Conservation (phyloP, 129 eudicot genomes). For the Pittosporum tobira region DNA sequence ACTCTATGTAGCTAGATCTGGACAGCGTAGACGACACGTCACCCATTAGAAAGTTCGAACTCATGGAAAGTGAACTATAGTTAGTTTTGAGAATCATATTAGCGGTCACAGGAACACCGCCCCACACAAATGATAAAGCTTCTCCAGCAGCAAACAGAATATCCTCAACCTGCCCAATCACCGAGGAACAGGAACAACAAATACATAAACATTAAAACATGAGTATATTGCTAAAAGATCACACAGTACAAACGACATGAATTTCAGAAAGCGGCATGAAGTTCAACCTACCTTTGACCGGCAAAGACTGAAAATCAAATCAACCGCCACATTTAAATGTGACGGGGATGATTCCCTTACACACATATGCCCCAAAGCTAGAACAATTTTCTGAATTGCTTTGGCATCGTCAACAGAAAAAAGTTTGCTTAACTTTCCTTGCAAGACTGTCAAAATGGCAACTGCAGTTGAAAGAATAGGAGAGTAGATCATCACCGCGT, state of each 20-base stretch:
- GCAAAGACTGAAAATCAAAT: slow-evolving; percentile 68
- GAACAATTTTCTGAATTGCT: slow-evolving; percentile 62
- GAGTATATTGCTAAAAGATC: slow-evolving; percentile 6
- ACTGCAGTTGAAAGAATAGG: slow-evolving; percentile 34
- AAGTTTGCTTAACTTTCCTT: slow-evolving; percentile 67
- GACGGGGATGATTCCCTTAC: slow-evolving; percentile 61
- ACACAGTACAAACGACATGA: slow-evolving; percentile 1
- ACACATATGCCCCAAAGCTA: slow-evolving; percentile 85
- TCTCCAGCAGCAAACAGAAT: slow-evolving; percentile 95
- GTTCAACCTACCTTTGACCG: slow-evolving; percentile 64
- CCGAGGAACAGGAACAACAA: not conserved
- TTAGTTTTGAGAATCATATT: slow-evolving; percentile 70
- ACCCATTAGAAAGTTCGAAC: slow-evolving; percentile 75
- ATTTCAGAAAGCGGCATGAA: not conserved
- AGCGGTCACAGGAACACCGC: slow-evolving; percentile 90
- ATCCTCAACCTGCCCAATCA: slow-evolving; percentile 76
- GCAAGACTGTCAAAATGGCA: slow-evolving; percentile 52
- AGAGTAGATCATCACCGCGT: slow-evolving; percentile 1
- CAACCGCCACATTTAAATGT: slow-evolving; percentile 57
- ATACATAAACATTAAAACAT: slow-evolving; percentile 11
- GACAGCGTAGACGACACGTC: slow-evolving; percentile 51
- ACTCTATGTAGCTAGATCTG: slow-evolving; percentile 22
- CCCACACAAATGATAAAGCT: slow-evolving; percentile 94
- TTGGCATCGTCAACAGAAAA: slow-evolving; percentile 74
- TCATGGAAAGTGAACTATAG: slow-evolving; percentile 76